Base-by-base conservation (phyloP, 1,284 basidiomycete genomes). In the Cutaneotrichosporon cutaneum region DNA sequence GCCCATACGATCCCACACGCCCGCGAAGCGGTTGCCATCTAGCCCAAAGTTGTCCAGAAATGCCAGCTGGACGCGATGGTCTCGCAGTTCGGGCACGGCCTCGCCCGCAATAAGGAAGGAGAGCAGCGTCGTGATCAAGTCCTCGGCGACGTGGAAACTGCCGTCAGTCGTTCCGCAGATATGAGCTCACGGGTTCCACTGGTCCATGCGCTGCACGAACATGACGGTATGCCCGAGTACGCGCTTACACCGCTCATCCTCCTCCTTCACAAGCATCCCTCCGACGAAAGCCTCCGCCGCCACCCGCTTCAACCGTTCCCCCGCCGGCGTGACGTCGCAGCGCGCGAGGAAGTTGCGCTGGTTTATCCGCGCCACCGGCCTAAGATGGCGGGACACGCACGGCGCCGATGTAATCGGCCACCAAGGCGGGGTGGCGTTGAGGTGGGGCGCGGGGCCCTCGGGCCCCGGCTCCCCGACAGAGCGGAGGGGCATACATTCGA, bases 101-200 rank as follows among this genome's bases (percentile, higher is more conserved):
- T 63, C 57, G 3, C 62, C 66, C 2, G 70, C 68, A 35, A 75
- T 66, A 58, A 79, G 68, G 26, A 72, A 50, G 0, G 73, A 70
- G 2, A 75, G 72, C 8, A 77, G 59, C 1, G 75, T 76, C 1
- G 75, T 77, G 51, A 79, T 67, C 11, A 79, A 64, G 64, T 79
- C 77, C 56, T 79, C 77, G 1, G 74, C 72, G 39, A 76, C 74
- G 58, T 79, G 77, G 58, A 77, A 77, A 2, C 74, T 74, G 54
- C 1, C 3, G 24, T 61, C 44, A 58, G 56, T 14, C 26, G 10
- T n/a, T 14, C 8, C n/a, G 27, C 33, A 14, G 11, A 42, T 14
- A 4, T n/a, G n/a, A n/a, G 68, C 76, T 68, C 56, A 77, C 72
- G 76, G 76, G 64, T 76, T 76, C 75, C 75, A 76, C 45, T 70